These are phyloP conservation scores for Penicillium sclerotiorum DNA, from an alignment of 2,329 filamentous ascomycete species.

Conservation along the genomic window DNA sequence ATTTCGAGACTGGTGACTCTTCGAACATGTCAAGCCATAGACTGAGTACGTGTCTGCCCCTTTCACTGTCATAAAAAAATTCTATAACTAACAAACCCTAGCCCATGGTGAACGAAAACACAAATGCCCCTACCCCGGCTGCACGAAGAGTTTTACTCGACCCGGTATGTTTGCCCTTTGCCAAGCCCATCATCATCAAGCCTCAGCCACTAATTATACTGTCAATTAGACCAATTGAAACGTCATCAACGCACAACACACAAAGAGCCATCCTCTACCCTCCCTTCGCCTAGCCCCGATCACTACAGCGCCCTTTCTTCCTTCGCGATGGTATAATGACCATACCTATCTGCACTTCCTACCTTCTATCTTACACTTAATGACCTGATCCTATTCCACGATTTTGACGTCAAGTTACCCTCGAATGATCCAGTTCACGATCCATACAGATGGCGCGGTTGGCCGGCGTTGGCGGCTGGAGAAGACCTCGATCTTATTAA, in stretches of 20 bases:
- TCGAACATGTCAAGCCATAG: slow-evolving; percentile 51
- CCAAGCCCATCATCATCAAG: neutral
- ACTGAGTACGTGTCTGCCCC: slow-evolving; percentile 35
- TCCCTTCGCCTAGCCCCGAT: slow-evolving; percentile 29
- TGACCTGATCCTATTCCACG: too few species aligned
- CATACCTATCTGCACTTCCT: too few species aligned
- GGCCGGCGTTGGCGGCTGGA: too few species aligned
- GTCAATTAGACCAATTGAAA: slow-evolving; percentile 42
- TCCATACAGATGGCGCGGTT: too few species aligned
- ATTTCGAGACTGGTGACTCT: slow-evolving; percentile 48
- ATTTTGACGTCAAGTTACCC: too few species aligned
- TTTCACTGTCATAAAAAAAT: neutral
- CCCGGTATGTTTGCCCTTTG: slow-evolving; percentile 36
- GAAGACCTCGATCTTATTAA: too few species aligned
- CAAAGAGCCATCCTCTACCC: slow-evolving; percentile 27
- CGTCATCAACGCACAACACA: slow-evolving; percentile 43
- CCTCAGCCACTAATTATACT: neutral
- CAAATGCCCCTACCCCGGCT: slow-evolving; percentile 43
- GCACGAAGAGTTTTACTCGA: slow-evolving; percentile 48
- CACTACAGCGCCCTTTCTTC: slow-evolving; percentile 25
- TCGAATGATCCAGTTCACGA: too few species aligned
- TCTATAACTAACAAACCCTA: slow-evolving; percentile 18
- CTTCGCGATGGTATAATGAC: slow-evolving; percentile 16
- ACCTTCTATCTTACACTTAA: too few species aligned
- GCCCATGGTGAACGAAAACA: slow-evolving; percentile 47